These are phyloP conservation scores for Fusarium mexicanum DNA, from an alignment of 2,329 filamentous ascomycete species.

Conservation along the genomic window DNA sequence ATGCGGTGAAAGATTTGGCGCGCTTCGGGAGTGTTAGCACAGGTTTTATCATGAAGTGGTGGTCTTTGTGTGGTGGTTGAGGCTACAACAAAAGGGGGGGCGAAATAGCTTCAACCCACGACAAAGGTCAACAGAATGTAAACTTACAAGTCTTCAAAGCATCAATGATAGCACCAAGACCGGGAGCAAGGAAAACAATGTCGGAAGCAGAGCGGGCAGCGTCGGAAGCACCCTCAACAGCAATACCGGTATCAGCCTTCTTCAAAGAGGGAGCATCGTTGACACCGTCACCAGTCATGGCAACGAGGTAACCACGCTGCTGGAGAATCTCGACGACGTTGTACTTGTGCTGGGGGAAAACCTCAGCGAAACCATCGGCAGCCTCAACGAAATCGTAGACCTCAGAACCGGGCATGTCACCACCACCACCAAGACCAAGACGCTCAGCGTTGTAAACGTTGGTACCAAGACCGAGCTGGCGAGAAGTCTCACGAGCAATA, in stretches of 20 bases:
- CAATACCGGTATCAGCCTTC: conserved; percentile 96
- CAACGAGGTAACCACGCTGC: conserved; percentile 91
- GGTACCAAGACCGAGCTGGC: conserved; percentile 89
- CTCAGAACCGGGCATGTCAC: conserved; percentile 93
- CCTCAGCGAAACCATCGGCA: conserved; percentile 93
- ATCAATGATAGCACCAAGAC: conserved; percentile 91
- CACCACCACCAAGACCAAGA: conserved; percentile 87
- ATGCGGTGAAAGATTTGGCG: conserved; percentile 42
- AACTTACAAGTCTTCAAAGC: conserved; percentile 86
- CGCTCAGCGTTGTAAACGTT: conserved; percentile 95
- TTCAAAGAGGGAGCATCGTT: conserved; percentile 93
- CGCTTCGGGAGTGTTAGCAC: background rate
- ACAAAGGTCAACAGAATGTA: background rate
- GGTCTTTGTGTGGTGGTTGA: background rate
- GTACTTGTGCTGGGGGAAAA: conserved; percentile 93
- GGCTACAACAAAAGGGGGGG: no score
- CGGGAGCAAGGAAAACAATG: conserved; percentile 92
- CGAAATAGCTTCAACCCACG: background rate
- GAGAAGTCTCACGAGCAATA: conserved; percentile 90
- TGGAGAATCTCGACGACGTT: conserved; percentile 83
- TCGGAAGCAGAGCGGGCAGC: conserved; percentile 91
- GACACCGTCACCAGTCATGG: conserved; percentile 96
- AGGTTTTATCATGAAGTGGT: conserved; percentile 55
- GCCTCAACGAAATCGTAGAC: conserved; percentile 96
- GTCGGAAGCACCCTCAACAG: conserved; percentile 90